Evolutionary conservation across 2,329 filamentous ascomycete species (phyloP).

Genomic region (Alternaria consortialis): DNA sequence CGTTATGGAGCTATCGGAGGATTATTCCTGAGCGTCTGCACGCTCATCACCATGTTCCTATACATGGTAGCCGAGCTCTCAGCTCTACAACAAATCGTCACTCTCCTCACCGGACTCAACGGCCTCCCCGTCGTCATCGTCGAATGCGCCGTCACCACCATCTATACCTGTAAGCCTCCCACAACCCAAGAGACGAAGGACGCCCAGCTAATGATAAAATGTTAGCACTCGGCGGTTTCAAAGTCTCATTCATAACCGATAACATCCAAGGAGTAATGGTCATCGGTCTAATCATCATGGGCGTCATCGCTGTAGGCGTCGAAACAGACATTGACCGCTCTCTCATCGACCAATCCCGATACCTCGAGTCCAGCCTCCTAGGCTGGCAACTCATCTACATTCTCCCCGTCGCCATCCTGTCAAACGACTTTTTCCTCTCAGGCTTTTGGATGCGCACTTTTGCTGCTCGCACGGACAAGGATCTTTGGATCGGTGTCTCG

Average conservation of each 20-base stretch:
- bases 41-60: slow-evolving; percentile 80
- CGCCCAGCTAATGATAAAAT: background rate
- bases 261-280: slow-evolving; percentile 84
- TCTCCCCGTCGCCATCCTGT: slow-evolving; percentile 79
- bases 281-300: slow-evolving; percentile 75
- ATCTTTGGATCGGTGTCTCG: slow-evolving; percentile 77
- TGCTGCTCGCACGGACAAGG: slow-evolving; percentile 78
- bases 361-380: slow-evolving; percentile 73
- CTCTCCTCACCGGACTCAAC: slow-evolving; percentile 75
- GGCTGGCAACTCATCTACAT: slow-evolving; percentile 91
- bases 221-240: slow-evolving; percentile 79
- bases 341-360: slow-evolving; percentile 72
- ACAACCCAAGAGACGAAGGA: background rate
- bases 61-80: slow-evolving; percentile 90
- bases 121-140: slow-evolving; percentile 80
- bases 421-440: slow-evolving; percentile 87
- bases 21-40: slow-evolving; percentile 79
- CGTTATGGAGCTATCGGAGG: slow-evolving; percentile 75
- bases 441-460: slow-evolving; percentile 88
- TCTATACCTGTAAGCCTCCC: slow-evolving; percentile 74
- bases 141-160: slow-evolving; percentile 78
- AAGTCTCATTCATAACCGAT: slow-evolving; percentile 84
- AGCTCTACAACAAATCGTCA: slow-evolving; percentile 81
- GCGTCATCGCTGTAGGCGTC: slow-evolving; percentile 78
- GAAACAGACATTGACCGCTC: slow-evolving; percentile 75